These are phyloP conservation scores for Phytophthora sansomeana DNA, from an alignment of 352 stramenopile species.

Conservation along the genomic window DNA sequence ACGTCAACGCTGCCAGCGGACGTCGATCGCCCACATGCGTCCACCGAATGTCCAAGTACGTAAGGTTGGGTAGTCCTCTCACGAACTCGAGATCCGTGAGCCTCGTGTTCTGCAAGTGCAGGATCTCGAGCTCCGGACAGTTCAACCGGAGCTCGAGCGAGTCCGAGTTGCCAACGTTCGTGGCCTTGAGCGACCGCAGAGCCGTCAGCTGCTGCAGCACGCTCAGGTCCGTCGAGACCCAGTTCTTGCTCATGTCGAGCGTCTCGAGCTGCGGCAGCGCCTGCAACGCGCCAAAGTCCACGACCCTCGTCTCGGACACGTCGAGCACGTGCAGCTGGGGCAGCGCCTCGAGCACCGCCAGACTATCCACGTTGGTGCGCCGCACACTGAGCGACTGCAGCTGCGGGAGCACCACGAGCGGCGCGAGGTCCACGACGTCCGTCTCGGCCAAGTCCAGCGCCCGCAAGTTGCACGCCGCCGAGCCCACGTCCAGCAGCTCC, in stretches of 20 bases:
- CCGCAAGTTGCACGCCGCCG: slow-evolving; percentile 16
- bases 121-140: slow-evolving; percentile 38
- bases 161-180: slow-evolving; percentile 45
- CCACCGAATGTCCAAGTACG: slow-evolving; percentile 55
- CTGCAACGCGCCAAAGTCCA: slow-evolving; percentile 45
- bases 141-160: slow-evolving; percentile 39
- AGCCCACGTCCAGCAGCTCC: slow-evolving; percentile 32
- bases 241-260: slow-evolving; percentile 61
- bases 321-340: slow-evolving; percentile 44
- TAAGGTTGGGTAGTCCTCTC: slow-evolving; percentile 22
- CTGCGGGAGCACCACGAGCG: slow-evolving; percentile 35
- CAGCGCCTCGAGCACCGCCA: slow-evolving; percentile 41
- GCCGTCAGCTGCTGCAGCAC: slow-evolving; percentile 38
- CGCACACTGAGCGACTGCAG: slow-evolving; percentile 47
- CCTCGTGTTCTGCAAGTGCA: slow-evolving; percentile 55
- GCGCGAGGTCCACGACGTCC: slow-evolving; percentile 41
- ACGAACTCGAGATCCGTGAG: slow-evolving; percentile 51
- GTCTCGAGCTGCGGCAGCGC: slow-evolving; percentile 34
- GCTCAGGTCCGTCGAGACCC: slow-evolving; percentile 40
- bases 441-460: slow-evolving; percentile 47
- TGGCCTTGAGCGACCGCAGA: slow-evolving; percentile 46
- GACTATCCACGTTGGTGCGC: slow-evolving; percentile 39
- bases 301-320: slow-evolving; percentile 50
- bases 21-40: slow-evolving; percentile 45
- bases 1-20: slow-evolving; percentile 36